Evolutionary conservation across 2,329 filamentous ascomycete genomes (phyloP), one percentile per base, ranked within the genome.

Genomic region (Apiospora saccharicola): DNA sequence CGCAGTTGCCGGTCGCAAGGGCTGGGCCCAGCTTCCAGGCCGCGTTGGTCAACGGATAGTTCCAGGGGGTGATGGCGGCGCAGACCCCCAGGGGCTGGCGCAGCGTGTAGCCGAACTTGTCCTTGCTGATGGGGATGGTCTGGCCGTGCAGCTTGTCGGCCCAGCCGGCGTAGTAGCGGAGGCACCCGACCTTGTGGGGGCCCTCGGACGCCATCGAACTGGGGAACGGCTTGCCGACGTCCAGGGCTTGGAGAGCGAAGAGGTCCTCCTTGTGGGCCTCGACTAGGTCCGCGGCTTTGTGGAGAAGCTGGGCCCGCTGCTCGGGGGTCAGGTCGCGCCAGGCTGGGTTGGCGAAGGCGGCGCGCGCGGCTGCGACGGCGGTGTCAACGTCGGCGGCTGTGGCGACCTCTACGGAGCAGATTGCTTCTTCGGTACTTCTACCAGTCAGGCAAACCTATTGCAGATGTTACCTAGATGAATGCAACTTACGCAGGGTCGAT

Each of bases 131-230:
- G 79, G 96, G 93, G 76, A 96, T 91, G 72, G 94, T 94, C 87
- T 95, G 94, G 83, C 95, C 94, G 83, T 91, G 88, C 76, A 96
- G 91, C 90, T 97, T 98, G 88, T 98, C 95, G 79, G 94, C 93
- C 92, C 93, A 97, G 74, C 95, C 95, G 80, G 89, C 94, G 81
- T 95, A 96, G 86, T 96, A 98, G 83, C 95, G 91, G 79, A 98
- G 83, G 85, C 89, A 92, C 79, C 88, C 91, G 75, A 89, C 87
- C 72, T 91, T 91, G 77, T 81, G 80, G 43, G 90, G 88, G 71
- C 82, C 85, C 64, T 97, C 88, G 80, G 98, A 94, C 47, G 90
- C 92, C 81, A 90, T 92, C 75, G 94, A 92, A 89, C 94, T 90
- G 79, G 80, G 87, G 81, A 94, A 89, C 74, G 93, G 90, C 89